Base-by-base conservation (phyloP, 768 basidiomycete genomes). In the Russula emetica region DNA sequence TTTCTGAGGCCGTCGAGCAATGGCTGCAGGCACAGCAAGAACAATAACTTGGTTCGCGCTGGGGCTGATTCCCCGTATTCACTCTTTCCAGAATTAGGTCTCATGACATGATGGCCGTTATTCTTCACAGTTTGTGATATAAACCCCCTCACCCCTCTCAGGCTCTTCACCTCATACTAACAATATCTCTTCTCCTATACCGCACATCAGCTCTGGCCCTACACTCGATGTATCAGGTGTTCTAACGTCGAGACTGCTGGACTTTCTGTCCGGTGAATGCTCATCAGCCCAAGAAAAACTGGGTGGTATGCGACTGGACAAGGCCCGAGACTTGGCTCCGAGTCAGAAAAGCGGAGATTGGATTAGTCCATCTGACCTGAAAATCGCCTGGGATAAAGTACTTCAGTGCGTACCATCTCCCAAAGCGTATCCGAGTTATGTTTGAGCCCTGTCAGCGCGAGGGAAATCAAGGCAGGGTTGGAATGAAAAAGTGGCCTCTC, bases 151-250 rank as follows among this genome's bases (percentile, higher is more conserved):
- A 18, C 20, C 28, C 47, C 40, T 60, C 50, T 32, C 38, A 18
- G 22, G 13, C 14, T 16, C 38, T 22, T 28, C 36, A 40, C 44
- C 22, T 47, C 20, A 22, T 47, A 22, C 11, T 5, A 47, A 22
- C 22, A 7, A 4, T 51, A 4, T 7, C 20, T 11, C 22, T 36
- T 9, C 0, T 40, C 58, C 47, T 18, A 52, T 64, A 40, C 14
- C 55, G 18, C 20, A 13, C 14, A 10, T 8, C 5, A 45, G 13
- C 18, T 5, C 47, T 22, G 32, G 36, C 0, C 59, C 40, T 13
- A 18, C 59, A 5, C 47, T 61, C 5, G 59, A 65, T 49, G 64
- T 42, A 36, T 55, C 64, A 1, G 59, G 59, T 45, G 36, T 61
- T 50, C 20, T 65, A 24, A 44, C 49, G 5, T 61, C 32, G 42